Percentiles rank a stretch among this genome's conserved stretches.
Conservation (phyloP, 164 flowering plant species). For the Pachysandra terminalis region DNA sequence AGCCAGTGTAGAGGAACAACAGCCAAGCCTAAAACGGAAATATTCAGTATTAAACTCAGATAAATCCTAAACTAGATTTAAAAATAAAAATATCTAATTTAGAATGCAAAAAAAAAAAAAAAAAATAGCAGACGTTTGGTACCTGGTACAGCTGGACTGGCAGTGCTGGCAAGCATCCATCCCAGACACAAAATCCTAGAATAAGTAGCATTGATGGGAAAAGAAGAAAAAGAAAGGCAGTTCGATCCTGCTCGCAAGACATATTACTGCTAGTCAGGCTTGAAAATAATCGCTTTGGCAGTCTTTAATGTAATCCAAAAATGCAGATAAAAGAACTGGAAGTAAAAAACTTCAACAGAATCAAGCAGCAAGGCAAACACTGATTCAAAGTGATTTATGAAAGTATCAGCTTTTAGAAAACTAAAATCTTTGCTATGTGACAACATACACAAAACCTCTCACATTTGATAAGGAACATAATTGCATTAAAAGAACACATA, state of each 20-base stretch:
- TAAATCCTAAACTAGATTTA: background rate
- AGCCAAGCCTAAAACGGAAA: slow-evolving; percentile 73
- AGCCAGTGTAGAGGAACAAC: slow-evolving; percentile 79
- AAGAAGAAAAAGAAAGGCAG: slow-evolving; percentile 75
- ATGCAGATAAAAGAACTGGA: background rate
- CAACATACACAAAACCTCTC: background rate
- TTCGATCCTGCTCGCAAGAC: slow-evolving; percentile 66
- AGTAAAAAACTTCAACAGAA: background rate
- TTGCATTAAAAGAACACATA: no score
- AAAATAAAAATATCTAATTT: background rate
- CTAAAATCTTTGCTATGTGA: background rate
- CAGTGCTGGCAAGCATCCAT: slow-evolving; percentile 89
- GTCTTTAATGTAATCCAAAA: background rate
- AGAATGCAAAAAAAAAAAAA: slow-evolving; percentile 7
- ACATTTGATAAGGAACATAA: background rate
- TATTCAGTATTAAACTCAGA: slow-evolving; percentile 1
- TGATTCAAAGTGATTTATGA: background rate
- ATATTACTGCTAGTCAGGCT: background rate
- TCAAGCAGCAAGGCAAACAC: background rate
- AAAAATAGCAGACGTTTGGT: slow-evolving; percentile 7
- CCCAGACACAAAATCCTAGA: slow-evolving; percentile 70
- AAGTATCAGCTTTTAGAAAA: background rate
- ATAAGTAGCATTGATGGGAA: slow-evolving; percentile 73
- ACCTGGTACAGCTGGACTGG: slow-evolving; percentile 98
- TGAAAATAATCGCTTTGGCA: background rate